Percentiles rank a stretch among this genome's conserved stretches.
Evolutionary conservation across 73 alveolate genomes (phyloP).

Genomic region (Symbiodinium natans): DNA sequence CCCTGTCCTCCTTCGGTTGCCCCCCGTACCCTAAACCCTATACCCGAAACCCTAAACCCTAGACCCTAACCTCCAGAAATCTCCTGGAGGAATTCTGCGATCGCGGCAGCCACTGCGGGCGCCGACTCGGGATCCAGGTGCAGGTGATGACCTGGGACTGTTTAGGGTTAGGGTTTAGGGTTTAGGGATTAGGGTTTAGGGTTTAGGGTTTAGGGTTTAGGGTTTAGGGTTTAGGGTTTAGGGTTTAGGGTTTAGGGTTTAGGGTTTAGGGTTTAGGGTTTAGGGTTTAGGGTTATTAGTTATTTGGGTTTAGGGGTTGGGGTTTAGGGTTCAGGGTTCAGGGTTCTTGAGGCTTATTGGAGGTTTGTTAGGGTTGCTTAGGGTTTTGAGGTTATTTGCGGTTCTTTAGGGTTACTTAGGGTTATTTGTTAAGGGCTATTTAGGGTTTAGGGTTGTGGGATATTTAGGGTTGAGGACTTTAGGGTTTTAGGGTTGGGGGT

Average conservation of each 20-base stretch:
- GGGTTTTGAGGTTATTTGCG: neutral
- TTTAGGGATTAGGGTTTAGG: no score
- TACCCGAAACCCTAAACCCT: no score
- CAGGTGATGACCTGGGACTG: conserved; percentile 9
- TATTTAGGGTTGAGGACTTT: neutral
- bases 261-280: neutral
- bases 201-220: neutral
- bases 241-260: neutral
- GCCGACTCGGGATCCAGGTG: conserved; percentile 40
- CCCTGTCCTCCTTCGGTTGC: no score
- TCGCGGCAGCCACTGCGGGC: neutral
- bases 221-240: neutral
- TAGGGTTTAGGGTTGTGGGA: neutral
- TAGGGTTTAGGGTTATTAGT: neutral
- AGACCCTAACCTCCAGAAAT: no score
- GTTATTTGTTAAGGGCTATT: neutral
- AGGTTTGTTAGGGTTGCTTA: neutral
- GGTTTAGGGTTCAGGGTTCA: neutral
- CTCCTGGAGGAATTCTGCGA: neutral
- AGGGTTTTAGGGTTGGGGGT: no score
- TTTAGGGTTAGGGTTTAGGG: neutral
- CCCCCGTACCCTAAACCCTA: no score
- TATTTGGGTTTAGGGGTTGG: neutral
- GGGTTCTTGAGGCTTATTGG: neutral
- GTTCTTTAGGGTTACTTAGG: neutral